Base-by-base conservation (phyloP, 2,329 filamentous ascomycete genomes). In the Colletotrichum trifolii region DNA sequence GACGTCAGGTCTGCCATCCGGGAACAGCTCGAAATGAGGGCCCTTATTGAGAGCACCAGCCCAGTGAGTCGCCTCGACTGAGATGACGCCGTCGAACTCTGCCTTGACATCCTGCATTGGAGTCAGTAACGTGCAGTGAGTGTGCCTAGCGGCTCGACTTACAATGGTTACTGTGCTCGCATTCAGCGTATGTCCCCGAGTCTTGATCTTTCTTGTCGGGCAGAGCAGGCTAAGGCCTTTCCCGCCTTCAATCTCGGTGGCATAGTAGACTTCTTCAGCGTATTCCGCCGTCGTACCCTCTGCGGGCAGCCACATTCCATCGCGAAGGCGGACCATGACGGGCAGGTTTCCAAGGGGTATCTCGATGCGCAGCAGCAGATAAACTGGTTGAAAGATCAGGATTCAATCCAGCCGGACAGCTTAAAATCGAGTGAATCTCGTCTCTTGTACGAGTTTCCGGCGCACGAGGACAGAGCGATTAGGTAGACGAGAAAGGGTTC, bases 231-330 rank as follows among this genome's bases (percentile, higher is more conserved):
- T 82, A 57, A 88, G 65, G n/a, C 79, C 79, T 64, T 82, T 82
- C 15, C 79, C 77, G 66, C 78, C 79, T 34, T 80, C 74, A 2
- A 76, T 80, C 56, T 83, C 73, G 3, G 81, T 81, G 60, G 82
- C 75, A 33, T 80, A 79, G 69, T 85, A 84, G 13, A 91, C 79
- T 66, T 91, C 87, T 75, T 91, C 88, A 39, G 88, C 89, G 69
- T 90, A 90, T 71, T 90, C 86, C 34, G 88, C 81, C 54, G 81
- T 80, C 73, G 88, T 83, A 66, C 83, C 85, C 74, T 88, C 84
- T 61, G 85, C 87, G 46, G 84, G 81, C 53, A 90, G 79, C 89
- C 89, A 91, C 88, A 90, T 78, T 42, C 76, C 76, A 75, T 78
- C 74, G 10, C 76, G 74, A 49, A 78, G 73, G 61, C 72, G 74